phyloP scores from a whole-genome alignment of 306 rosid genomes.

The Trichosanthes cucumerina region DNA sequence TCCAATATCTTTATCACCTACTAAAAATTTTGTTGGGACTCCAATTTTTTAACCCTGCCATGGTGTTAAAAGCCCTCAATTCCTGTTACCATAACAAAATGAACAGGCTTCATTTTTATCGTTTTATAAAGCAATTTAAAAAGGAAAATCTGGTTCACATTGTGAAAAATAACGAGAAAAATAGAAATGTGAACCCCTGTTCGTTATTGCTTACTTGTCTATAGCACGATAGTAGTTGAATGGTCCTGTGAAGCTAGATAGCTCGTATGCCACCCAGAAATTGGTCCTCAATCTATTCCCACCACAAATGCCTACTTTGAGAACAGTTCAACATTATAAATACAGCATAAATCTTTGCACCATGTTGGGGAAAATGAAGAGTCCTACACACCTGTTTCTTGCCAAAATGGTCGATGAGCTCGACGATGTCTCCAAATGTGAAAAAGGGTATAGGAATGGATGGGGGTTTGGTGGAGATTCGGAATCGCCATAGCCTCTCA shows the following conservation, averaged over 20 bases:
- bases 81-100: conserved; percentile 17
- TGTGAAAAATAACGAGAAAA: not conserved
- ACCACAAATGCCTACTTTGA: conserved; percentile 45
- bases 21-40: conserved; percentile 27
- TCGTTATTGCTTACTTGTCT: conserved; percentile 44
- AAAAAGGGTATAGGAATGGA: conserved; percentile 27
- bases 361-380: not conserved
- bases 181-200: not conserved
- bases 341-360: not conserved
- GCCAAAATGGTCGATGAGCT: conserved; percentile 52
- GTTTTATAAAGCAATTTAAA: not conserved
- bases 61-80: conserved; percentile 38
- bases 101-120: not conserved
- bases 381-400: conserved; percentile 31
- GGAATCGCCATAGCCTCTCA: conserved; percentile 65
- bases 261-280: conserved; percentile 45
- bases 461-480: conserved; percentile 38
- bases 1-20: conserved; percentile 28
- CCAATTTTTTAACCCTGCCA: conserved; percentile 30
- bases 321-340: not conserved
- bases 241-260: conserved; percentile 70
- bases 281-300: conserved; percentile 58
- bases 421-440: conserved; percentile 50
- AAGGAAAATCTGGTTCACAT: not conserved
- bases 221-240: conserved; percentile 65